Percentiles rank a stretch among this genome's conserved stretches.
These are phyloP conservation scores for Coemansia sp. DNA, from an alignment of 192 early-diverging fungal species.

Conservation along the genomic window DNA sequence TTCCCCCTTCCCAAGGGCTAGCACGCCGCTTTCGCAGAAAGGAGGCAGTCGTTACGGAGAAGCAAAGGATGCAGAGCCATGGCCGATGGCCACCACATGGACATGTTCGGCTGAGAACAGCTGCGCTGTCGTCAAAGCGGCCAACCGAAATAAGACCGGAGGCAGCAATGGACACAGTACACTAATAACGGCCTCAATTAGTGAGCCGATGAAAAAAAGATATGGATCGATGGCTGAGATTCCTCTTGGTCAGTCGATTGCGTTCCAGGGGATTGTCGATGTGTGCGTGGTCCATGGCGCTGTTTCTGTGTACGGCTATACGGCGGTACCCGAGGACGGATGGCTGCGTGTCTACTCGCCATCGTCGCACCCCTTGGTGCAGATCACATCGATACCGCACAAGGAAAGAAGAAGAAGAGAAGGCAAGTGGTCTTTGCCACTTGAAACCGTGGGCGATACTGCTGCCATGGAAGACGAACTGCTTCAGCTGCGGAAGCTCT, in stretches of 20 bases:
- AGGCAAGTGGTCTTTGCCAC: not conserved
- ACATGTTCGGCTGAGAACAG: not conserved
- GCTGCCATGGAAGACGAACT: conserved; percentile 6
- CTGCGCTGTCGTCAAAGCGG: conserved; percentile 4
- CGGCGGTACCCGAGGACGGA: not conserved
- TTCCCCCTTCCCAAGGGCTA: not conserved
- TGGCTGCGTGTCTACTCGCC: conserved; percentile 55
- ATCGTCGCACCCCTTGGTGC: conserved; percentile 42
- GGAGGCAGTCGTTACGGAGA: not conserved
- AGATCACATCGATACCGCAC: not conserved
- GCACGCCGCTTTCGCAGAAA: not conserved
- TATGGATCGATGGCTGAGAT: conserved; percentile 31
- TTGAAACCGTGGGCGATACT: no score
- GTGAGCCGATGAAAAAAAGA: conserved; percentile 7
- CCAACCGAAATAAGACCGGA: no score
- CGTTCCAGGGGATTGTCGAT: conserved; percentile 46
- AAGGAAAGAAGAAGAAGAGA: not conserved
- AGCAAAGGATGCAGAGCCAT: not conserved
- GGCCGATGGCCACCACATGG: conserved; percentile 23
- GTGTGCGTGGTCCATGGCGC: conserved; percentile 37
- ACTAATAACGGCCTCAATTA: conserved; percentile 6
- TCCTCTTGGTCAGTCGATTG: conserved; percentile 15
- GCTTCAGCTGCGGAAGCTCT: conserved; percentile 18
- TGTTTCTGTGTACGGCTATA: conserved; percentile 32
- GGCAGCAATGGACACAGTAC: not conserved